Evolutionary conservation across 768 basidiomycete genomes (phyloP).

Genomic region (Pseudohyphozyma bogoriensis): DNA sequence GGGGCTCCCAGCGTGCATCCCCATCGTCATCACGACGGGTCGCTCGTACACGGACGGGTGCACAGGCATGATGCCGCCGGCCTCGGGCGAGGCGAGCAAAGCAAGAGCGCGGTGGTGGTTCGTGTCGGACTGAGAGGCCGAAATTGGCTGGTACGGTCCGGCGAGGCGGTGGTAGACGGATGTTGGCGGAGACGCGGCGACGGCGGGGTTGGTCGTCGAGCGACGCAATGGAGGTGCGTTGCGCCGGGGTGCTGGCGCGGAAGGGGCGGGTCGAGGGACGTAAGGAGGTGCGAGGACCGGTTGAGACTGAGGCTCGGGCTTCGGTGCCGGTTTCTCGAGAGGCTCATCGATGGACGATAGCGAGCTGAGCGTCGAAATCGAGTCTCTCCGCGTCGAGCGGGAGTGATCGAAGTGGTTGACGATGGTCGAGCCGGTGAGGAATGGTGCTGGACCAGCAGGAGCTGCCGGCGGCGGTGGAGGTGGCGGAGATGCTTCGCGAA

Average conservation of each 20-base stretch:
- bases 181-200: conserved; percentile 29
- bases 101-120: conserved; percentile 23
- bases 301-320: not conserved
- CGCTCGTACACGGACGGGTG: conserved; percentile 4
- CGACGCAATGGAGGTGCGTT: conserved; percentile 4
- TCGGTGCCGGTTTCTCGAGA: not conserved
- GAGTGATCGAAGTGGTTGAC: not conserved
- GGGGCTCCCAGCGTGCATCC: not conserved
- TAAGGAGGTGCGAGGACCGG: not conserved
- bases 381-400: not conserved
- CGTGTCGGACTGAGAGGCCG: conserved; percentile 2
- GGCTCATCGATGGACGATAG: not conserved
- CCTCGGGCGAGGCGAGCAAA: conserved; percentile 25
- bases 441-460: not conserved
- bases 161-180: conserved; percentile 31
- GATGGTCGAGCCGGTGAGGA: not conserved
- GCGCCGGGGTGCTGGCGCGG: not conserved
- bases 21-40: not conserved
- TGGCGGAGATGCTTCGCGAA: not conserved
- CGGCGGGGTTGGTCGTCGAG: conserved; percentile 12
- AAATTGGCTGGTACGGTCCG: conserved; percentile 31
- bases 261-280: not conserved
- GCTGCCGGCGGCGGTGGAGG: not conserved
- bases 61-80: conserved; percentile 22
- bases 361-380: not conserved